Conservation (phyloP, 2,329 filamentous ascomycete genomes). For the Hymenoscyphus salicellus region DNA sequence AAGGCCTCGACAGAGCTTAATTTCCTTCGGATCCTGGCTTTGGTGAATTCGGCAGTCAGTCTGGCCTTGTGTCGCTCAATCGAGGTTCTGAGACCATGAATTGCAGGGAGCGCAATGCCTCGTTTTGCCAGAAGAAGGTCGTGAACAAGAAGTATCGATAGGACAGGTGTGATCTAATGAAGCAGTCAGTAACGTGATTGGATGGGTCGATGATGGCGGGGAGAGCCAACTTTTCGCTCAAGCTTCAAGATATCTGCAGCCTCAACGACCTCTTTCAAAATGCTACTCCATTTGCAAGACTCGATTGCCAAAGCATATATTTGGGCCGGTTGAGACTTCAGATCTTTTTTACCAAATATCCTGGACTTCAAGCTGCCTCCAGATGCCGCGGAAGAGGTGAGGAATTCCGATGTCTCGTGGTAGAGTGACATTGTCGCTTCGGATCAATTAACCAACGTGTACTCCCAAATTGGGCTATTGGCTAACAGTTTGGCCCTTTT, state of each 20-base stretch:
- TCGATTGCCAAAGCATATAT: constrained; percentile 86
- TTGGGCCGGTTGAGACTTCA: constrained; percentile 76
- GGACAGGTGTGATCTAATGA: constrained; percentile 68
- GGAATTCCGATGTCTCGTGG: constrained; percentile 77
- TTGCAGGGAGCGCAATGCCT: constrained; percentile 76
- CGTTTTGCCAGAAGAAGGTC: constrained; percentile 79
- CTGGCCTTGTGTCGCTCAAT: constrained; percentile 80
- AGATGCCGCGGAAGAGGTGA: constrained; percentile 60
- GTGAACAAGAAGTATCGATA: constrained; percentile 80
- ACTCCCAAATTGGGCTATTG: neutral
- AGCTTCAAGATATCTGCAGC: constrained; percentile 69
- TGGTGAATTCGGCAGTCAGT: constrained; percentile 77
- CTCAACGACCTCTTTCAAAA: constrained; percentile 89
- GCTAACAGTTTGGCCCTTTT: neutral
- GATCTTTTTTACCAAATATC: constrained; percentile 69
- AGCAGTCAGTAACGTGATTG: constrained; percentile 9
- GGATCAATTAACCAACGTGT: neutral
- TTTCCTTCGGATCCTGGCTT: constrained; percentile 69
- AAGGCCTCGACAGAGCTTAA: constrained; percentile 67
- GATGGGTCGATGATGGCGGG: neutral
- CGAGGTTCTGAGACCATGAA: constrained; percentile 72
- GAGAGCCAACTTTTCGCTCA: constrained; percentile 72
- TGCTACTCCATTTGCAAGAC: constrained; percentile 82
- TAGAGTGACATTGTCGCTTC: constrained; percentile 77
- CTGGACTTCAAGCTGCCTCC: constrained; percentile 86